phyloP scores from a whole-genome alignment of 176 grass and related monocot species.

The Miscanthus lutarioriparius region DNA sequence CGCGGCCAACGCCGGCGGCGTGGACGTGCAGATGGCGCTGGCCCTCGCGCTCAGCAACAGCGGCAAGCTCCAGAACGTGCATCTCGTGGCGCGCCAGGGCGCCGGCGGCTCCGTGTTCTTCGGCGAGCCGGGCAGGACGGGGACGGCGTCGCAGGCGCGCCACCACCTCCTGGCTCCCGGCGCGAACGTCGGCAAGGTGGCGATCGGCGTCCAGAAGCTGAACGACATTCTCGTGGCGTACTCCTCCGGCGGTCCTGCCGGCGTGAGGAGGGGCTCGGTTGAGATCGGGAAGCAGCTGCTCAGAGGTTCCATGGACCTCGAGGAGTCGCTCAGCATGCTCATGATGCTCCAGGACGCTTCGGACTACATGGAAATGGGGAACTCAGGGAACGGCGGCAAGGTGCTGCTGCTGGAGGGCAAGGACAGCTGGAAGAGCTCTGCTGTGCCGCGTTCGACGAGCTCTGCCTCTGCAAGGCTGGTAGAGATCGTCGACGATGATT shows the following conservation, averaged over 20 bases:
- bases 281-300: constrained; percentile 52
- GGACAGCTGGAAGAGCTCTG: constrained; percentile 42
- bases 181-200: constrained; percentile 46
- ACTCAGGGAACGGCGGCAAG: constrained; percentile 53
- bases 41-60: constrained; percentile 85
- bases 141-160: background rate
- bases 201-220: constrained; percentile 69
- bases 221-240: constrained; percentile 71
- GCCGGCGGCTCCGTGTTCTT: background rate
- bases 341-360: constrained; percentile 82
- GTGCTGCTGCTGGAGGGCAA: constrained; percentile 67
- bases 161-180: constrained; percentile 41
- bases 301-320: constrained; percentile 77
- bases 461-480: constrained; percentile 43
- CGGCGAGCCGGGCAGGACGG: constrained; percentile 9
- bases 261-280: constrained; percentile 29
- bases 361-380: constrained; percentile 67
- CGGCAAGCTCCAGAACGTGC: constrained; percentile 84
- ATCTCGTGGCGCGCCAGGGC: constrained; percentile 49
- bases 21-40: constrained; percentile 77
- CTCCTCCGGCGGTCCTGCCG: constrained; percentile 3
- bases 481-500: constrained; percentile 42
- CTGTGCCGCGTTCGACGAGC: background rate
- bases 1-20: constrained; percentile 36
- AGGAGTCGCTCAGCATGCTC: constrained; percentile 85